Evolutionary conservation across 805 yeast genomes (phyloP).

Genomic region (Candida palmyrensis): DNA sequence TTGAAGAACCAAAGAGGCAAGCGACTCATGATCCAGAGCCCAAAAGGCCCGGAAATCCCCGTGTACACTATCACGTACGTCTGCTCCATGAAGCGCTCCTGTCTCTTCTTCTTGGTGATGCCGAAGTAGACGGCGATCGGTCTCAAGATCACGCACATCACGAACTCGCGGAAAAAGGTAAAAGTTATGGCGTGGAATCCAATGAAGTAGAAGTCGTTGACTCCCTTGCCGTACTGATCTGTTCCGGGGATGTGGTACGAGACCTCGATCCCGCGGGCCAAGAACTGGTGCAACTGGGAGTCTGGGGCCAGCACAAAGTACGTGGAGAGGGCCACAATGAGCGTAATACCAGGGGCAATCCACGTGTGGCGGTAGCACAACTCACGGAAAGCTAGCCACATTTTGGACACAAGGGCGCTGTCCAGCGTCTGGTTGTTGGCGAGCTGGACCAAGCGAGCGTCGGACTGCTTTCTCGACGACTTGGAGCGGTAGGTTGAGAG

Average conservation of each 20-base stretch:
- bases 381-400: constrained; percentile 56
- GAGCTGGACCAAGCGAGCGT: constrained; percentile 27
- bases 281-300: constrained; percentile 48
- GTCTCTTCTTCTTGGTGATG: constrained; percentile 48
- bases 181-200: constrained; percentile 77
- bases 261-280: constrained; percentile 58
- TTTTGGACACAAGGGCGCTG: constrained; percentile 49
- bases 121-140: constrained; percentile 64
- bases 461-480: constrained; percentile 29
- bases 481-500: constrained; percentile 54
- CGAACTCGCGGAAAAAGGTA: constrained; percentile 85
- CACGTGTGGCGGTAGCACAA: constrained; percentile 60
- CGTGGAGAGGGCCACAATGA: constrained; percentile 34
- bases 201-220: constrained; percentile 74
- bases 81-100: constrained; percentile 88
- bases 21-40: constrained; percentile 77
- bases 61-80: constrained; percentile 79
- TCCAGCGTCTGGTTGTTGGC: constrained; percentile 31
- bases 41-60: constrained; percentile 77
- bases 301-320: constrained; percentile 55
- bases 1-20: constrained; percentile 88
- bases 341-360: constrained; percentile 57
- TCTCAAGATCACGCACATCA: constrained; percentile 73
- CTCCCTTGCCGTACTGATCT: constrained; percentile 82
- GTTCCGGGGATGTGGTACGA: constrained; percentile 61